Conservation (phyloP, 2,329 filamentous ascomycete species). For the Thelonectria rubi region DNA sequence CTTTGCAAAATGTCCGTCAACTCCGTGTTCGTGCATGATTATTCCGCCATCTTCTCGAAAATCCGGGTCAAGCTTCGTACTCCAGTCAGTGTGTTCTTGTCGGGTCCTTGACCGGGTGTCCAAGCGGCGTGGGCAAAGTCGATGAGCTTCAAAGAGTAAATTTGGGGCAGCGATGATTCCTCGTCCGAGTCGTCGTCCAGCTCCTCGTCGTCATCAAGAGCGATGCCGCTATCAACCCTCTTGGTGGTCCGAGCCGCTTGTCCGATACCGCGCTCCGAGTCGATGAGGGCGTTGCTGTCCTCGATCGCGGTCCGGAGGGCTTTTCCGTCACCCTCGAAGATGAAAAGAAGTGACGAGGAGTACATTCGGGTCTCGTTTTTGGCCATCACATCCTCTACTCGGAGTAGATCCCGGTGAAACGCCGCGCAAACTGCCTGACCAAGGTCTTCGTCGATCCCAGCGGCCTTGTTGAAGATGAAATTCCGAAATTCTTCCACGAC, state of each 20-base stretch:
- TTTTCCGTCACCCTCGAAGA: conserved; percentile 70
- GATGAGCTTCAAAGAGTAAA: conserved; percentile 87
- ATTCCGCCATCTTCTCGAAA: conserved; percentile 69
- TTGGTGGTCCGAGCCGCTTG: conserved; percentile 49
- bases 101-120: conserved; percentile 82
- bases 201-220: conserved; percentile 54
- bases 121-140: conserved; percentile 95
- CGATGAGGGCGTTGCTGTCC: conserved; percentile 60
- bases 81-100: conserved; percentile 83
- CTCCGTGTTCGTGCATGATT: conserved; percentile 26
- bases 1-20: conserved; percentile 32
- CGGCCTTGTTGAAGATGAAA: conserved; percentile 66
- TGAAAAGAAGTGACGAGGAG: conserved; percentile 68
- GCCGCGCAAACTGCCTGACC: conserved; percentile 63
- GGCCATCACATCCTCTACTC: conserved; percentile 62
- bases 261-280: conserved; percentile 59
- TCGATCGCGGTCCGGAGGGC: conserved; percentile 62
- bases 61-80: conserved; percentile 77
- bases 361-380: conserved; percentile 70
- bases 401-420: conserved; percentile 63
- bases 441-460: conserved; percentile 67
- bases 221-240: conserved; percentile 66
- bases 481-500: conserved; percentile 62
- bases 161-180: conserved; percentile 63
- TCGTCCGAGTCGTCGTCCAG: conserved; percentile 61